phyloP scores from a whole-genome alignment of 202 grass and related monocot genomes.

The Setaria viridis region DNA sequence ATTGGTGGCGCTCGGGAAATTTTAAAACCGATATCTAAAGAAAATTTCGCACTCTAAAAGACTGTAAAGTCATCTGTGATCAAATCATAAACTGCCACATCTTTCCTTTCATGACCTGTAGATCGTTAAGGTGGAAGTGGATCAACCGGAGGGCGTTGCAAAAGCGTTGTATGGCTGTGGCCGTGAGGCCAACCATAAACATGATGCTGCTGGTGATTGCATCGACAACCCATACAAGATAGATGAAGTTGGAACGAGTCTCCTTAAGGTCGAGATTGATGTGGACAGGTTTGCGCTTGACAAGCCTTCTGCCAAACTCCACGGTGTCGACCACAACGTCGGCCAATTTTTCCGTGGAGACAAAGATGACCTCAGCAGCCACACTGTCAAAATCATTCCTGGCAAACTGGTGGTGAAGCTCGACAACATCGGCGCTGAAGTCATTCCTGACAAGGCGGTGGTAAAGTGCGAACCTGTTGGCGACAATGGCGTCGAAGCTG shows the following conservation, averaged over 20 bases:
- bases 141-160: background rate
- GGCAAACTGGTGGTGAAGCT: background rate
- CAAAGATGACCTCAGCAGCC: background rate
- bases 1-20: background rate
- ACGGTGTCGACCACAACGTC: background rate
- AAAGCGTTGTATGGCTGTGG: background rate
- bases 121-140: conserved; percentile 44
- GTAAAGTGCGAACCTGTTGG: background rate
- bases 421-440: background rate
- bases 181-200: background rate
- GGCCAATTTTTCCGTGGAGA: background rate
- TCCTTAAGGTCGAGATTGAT: background rate
- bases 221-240: conserved; percentile 18
- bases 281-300: background rate
- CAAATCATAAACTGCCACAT: conserved; percentile 26
- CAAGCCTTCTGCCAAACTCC: background rate
- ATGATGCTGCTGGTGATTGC: conserved; percentile 22
- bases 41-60: background rate
- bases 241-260: background rate
- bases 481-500: background rate
- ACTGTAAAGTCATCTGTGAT: background rate
- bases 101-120: conserved; percentile 37
- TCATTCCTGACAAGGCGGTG: background rate
- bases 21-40: background rate
- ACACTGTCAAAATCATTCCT: background rate